Conservation (phyloP, 441 rosid species). For the Croton laevigatus region DNA sequence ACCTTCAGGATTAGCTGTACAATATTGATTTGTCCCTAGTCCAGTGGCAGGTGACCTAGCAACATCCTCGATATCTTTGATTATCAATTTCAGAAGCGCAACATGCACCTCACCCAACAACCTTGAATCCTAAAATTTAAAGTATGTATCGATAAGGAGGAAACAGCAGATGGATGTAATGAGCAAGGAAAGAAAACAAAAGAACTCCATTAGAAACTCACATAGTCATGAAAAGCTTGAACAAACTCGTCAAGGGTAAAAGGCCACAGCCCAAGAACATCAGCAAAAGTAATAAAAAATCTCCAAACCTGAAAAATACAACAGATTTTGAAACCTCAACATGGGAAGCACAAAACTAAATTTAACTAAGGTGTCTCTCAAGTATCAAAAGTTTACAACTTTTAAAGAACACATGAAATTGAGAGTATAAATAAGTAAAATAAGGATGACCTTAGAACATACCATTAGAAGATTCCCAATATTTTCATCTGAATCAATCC, state of each 20-base stretch:
- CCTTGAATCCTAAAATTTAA: slow-evolving; percentile 77
- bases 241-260: slow-evolving; percentile 96
- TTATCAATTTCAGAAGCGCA: slow-evolving; percentile 67
- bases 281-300: slow-evolving; percentile 86
- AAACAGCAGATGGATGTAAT: slow-evolving; percentile 16
- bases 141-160: slow-evolving; percentile 19
- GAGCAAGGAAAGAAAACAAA: slow-evolving; percentile 11
- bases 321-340: slow-evolving; percentile 15
- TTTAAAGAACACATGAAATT: slow-evolving; percentile 1
- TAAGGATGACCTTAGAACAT: slow-evolving; percentile 25
- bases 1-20: slow-evolving; percentile 88
- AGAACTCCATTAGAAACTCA: slow-evolving; percentile 34
- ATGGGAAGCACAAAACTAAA: slow-evolving; percentile 12
- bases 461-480: slow-evolving; percentile 97
- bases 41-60: slow-evolving; percentile 85
- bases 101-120: slow-evolving; percentile 92
- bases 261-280: slow-evolving; percentile 95
- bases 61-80: slow-evolving; percentile 94
- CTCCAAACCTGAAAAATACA: slow-evolving; percentile 84
- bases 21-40: slow-evolving; percentile 75
- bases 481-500: slow-evolving; percentile 79
- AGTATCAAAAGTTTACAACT: slow-evolving; percentile 11
- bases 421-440: background rate
- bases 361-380: slow-evolving; percentile 14
- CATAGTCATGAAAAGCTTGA: slow-evolving; percentile 97